Percentiles rank a stretch among this genome's conserved stretches.
Conservation (phyloP, 805 yeast genomes). For the Kodamaea kaohsiungensis region DNA sequence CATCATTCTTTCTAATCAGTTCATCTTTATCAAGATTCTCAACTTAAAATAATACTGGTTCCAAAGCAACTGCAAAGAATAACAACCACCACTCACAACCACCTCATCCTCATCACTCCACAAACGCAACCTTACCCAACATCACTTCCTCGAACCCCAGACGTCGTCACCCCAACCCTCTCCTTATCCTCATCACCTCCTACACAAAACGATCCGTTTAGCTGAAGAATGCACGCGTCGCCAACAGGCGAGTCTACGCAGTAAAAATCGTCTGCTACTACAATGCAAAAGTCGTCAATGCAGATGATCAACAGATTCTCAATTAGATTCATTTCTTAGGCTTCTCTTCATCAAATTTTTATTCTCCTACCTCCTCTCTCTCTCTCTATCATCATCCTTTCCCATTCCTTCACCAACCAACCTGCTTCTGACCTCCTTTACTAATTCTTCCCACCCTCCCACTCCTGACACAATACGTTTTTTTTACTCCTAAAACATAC, state of each 20-base stretch:
- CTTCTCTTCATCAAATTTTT: neutral
- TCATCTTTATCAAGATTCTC: too few species aligned
- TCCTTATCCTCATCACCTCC: neutral
- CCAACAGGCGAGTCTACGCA: neutral
- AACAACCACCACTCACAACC: neutral
- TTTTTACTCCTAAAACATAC: neutral
- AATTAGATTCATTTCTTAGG: neutral
- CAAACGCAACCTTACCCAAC: too few species aligned
- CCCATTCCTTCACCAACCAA: neutral
- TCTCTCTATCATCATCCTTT: neutral
- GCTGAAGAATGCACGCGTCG: neutral
- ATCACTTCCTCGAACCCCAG: constrained; percentile 1
- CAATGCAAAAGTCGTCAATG: neutral
- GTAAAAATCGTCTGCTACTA: neutral
- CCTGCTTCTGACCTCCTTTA: too few species aligned
- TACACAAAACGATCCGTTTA: neutral
- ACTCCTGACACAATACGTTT: neutral
- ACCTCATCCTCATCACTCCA: neutral
- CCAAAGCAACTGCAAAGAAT: too few species aligned
- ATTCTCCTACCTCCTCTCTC: too few species aligned
- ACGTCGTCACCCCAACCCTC: neutral
- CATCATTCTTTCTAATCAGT: too few species aligned
- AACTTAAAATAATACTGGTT: too few species aligned
- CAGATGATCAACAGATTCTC: neutral
- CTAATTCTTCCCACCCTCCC: too few species aligned